Evolutionary conservation across 2,329 filamentous ascomycete genomes (phyloP).

Genomic region (Botrytis fragariae): DNA sequence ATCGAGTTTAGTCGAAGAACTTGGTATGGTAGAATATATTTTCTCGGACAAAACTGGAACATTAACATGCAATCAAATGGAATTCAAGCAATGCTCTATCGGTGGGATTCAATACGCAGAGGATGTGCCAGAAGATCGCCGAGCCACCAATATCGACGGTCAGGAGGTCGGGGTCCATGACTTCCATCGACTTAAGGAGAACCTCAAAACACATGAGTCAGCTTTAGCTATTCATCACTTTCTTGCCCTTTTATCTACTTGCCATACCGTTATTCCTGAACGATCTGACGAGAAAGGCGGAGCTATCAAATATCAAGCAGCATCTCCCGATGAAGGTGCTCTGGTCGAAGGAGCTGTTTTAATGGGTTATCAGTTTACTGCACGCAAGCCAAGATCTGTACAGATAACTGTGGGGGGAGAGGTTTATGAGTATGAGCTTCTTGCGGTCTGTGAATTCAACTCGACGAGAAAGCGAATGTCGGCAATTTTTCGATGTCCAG

Average conservation of each 20-base stretch:
- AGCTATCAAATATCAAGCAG: slow-evolving; percentile 94
- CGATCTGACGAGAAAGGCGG: slow-evolving; percentile 71
- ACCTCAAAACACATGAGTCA: slow-evolving; percentile 57
- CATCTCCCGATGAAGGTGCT: slow-evolving; percentile 96
- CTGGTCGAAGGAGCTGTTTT: slow-evolving; percentile 84
- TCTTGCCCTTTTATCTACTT: slow-evolving; percentile 79
- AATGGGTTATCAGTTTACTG: slow-evolving; percentile 86
- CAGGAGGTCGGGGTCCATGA: slow-evolving; percentile 69
- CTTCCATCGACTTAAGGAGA: slow-evolving; percentile 61
- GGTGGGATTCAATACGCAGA: slow-evolving; percentile 92
- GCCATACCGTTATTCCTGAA: slow-evolving; percentile 97
- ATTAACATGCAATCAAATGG: slow-evolving; percentile 98
- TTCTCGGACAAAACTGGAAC: slow-evolving; percentile 98
- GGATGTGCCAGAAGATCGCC: slow-evolving; percentile 85
- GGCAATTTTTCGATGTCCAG: slow-evolving; percentile 91
- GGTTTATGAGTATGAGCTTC: slow-evolving; percentile 79
- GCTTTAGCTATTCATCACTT: slow-evolving; percentile 75
- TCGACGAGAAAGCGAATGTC: slow-evolving; percentile 98
- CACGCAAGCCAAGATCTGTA: slow-evolving; percentile 84
- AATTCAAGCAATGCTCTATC: slow-evolving; percentile 94
- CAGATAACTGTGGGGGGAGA: slow-evolving; percentile 74
- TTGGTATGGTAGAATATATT: slow-evolving; percentile 97
- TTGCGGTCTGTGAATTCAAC: slow-evolving; percentile 99
- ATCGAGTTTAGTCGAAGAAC: slow-evolving; percentile 91
- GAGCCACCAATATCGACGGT: slow-evolving; percentile 74